Percentiles rank a stretch among this genome's conserved stretches.
Evolutionary conservation across 148 eudicot genomes (phyloP).

Genomic region (Rhododendron molle): DNA sequence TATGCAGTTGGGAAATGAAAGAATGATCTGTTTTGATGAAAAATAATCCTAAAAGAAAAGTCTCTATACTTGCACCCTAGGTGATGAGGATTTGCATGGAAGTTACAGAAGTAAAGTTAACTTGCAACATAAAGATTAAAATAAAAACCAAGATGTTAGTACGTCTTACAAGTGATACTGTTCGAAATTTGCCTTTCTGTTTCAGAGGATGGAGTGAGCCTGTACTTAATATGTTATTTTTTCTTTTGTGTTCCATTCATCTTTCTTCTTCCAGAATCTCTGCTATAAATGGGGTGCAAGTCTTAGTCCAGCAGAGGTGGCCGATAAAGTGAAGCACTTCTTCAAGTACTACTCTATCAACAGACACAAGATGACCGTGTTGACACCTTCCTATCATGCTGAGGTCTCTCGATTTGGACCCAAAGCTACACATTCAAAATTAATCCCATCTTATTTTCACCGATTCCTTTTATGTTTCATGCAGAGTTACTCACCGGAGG

Average conservation of each 20-base stretch:
- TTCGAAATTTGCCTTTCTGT: background rate
- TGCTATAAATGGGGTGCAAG: constrained; percentile 85
- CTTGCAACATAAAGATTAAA: background rate
- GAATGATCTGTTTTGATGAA: background rate
- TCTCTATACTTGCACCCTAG: background rate
- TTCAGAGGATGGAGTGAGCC: background rate
- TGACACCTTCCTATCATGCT: constrained; percentile 94
- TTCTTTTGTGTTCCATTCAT: background rate
- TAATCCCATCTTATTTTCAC: background rate
- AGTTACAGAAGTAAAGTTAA: background rate
- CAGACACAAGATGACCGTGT: constrained; percentile 92
- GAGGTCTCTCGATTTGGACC: constrained; percentile 45
- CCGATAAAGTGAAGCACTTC: constrained; percentile 89
- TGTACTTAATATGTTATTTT: background rate
- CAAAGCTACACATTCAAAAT: background rate
- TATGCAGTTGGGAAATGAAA: background rate
- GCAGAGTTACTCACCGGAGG: constrained; percentile 97
- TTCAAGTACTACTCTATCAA: constrained; percentile 94
- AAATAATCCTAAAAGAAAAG: background rate
- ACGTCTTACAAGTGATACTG: background rate
- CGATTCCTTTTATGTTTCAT: background rate
- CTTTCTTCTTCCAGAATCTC: constrained; percentile 53
- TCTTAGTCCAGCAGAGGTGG: constrained; percentile 72
- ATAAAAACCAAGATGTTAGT: background rate
- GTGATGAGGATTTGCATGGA: background rate